These are phyloP conservation scores for Fusarium coffeatum DNA, from an alignment of 2,329 filamentous ascomycete genomes.

Conservation along the genomic window DNA sequence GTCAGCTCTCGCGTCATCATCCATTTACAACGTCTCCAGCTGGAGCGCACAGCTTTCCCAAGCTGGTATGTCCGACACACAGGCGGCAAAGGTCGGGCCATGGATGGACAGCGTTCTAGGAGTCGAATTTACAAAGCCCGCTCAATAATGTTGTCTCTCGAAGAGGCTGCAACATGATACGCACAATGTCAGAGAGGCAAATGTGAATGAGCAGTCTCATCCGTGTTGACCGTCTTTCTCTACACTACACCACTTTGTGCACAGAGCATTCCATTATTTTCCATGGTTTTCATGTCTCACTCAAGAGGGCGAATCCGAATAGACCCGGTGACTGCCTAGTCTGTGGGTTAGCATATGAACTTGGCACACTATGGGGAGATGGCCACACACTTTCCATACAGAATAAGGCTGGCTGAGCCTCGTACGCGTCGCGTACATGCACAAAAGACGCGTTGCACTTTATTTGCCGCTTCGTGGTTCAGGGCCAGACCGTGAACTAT, in stretches of 20 bases:
- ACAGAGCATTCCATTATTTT: constrained; percentile 27
- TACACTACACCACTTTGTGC: constrained; percentile 32
- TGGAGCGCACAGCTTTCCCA: constrained; percentile 43
- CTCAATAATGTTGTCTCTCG: constrained; percentile 24
- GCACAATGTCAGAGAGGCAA: constrained; percentile 28
- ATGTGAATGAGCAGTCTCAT: constrained; percentile 17
- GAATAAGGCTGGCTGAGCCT: constrained; percentile 41
- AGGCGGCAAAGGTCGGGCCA: constrained; percentile 43
- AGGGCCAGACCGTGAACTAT: constrained; percentile 13
- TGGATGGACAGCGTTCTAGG: constrained; percentile 51
- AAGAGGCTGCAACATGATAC: constrained; percentile 32
- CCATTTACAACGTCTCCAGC: constrained; percentile 44
- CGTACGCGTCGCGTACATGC: constrained; percentile 34
- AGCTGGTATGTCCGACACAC: constrained; percentile 41
- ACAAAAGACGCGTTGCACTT: constrained; percentile 32
- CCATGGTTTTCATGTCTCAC: constrained; percentile 35
- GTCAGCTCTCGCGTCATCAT: constrained; percentile 26
- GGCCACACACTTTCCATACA: constrained; percentile 26
- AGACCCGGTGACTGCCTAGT: constrained; percentile 40
- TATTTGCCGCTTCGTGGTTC: not conserved
- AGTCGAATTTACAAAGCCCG: constrained; percentile 45
- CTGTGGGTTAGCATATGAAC: constrained; percentile 34
- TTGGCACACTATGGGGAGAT: constrained; percentile 29
- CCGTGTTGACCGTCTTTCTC: constrained; percentile 14
- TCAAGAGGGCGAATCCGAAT: constrained; percentile 25